Percentiles rank a stretch among this genome's conserved stretches.
These are phyloP conservation scores for Solidago caesia DNA, from an alignment of 129 eudicot genomes.

Conservation along the genomic window DNA sequence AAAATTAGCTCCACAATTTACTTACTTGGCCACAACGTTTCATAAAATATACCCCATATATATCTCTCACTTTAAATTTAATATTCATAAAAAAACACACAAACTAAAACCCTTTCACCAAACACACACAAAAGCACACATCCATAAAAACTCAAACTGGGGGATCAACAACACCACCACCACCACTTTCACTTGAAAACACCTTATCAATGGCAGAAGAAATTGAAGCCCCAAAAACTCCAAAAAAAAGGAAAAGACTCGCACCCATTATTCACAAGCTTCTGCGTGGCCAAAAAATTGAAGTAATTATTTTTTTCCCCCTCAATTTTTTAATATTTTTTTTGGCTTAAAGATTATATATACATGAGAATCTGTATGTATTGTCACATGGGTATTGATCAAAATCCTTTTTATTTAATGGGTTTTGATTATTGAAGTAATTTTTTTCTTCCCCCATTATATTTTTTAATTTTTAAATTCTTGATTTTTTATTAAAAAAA, in stretches of 20 bases:
- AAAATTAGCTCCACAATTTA: background rate
- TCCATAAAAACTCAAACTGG: background rate
- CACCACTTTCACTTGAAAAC: background rate
- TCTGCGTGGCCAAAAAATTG: slow-evolving; percentile 23
- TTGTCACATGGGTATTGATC: slow-evolving; percentile 16
- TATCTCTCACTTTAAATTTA: background rate
- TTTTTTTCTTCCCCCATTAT: background rate
- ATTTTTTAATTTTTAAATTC: background rate
- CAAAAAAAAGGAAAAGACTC: slow-evolving; percentile 31
- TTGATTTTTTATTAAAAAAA: background rate
- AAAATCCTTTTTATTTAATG: background rate
- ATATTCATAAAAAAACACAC: background rate
- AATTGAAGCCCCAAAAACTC: slow-evolving; percentile 20
- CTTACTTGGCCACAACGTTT: slow-evolving; percentile 47
- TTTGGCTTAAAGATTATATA: background rate
- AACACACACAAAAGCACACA: slow-evolving; percentile 17
- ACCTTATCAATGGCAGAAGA: slow-evolving; percentile 39
- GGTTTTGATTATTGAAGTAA: background rate
- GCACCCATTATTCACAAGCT: slow-evolving; percentile 15
- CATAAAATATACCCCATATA: slow-evolving; percentile 13
- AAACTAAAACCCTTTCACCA: slow-evolving; percentile 44
- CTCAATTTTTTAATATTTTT: background rate
- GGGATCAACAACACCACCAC: slow-evolving; percentile 21
- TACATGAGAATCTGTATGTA: background rate
- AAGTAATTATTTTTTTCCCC: slow-evolving; percentile 28